Evolutionary conservation across 768 basidiomycete species (phyloP).

Genomic region (Tylopilus subfusipes): DNA sequence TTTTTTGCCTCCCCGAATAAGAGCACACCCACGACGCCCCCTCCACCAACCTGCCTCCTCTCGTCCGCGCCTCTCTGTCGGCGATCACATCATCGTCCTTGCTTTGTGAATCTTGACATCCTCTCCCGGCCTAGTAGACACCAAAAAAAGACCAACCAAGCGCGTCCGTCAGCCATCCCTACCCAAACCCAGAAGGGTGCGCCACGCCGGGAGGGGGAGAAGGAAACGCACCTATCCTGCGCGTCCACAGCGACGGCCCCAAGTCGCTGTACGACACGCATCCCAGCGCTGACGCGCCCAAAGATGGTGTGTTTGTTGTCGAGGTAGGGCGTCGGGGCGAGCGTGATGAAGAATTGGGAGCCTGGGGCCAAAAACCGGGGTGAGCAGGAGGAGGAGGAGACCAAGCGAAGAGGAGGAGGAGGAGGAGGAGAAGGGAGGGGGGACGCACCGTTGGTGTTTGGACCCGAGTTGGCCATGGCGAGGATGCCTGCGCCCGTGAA

Average conservation of each 20-base stretch:
- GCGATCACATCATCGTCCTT: constrained; percentile 24
- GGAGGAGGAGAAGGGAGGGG: too few species aligned
- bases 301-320: constrained; percentile 88
- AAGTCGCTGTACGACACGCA: constrained; percentile 87
- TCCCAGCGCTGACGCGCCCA: constrained; percentile 86
- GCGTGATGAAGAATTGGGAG: constrained; percentile 92
- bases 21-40: too few species aligned
- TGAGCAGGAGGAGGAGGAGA: too few species aligned
- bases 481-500: constrained; percentile 97
- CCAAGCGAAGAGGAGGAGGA: too few species aligned
- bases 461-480: constrained; percentile 96
- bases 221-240: constrained; percentile 61
- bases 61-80: neutral
- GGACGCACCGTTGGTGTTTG: constrained; percentile 74
- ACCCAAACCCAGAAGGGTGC: too few species aligned
- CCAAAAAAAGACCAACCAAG: neutral
- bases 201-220: too few species aligned
- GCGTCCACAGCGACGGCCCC: constrained; percentile 88
- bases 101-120: constrained; percentile 91
- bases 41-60: too few species aligned
- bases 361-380: constrained; percentile 46
- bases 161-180: neutral
- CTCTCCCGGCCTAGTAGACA: constrained; percentile 50
- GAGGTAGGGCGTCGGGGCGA: constrained; percentile 78
- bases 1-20: too few species aligned